phyloP scores from a whole-genome alignment of 306 rosid genomes.

The Gastrolobium bilobum region DNA sequence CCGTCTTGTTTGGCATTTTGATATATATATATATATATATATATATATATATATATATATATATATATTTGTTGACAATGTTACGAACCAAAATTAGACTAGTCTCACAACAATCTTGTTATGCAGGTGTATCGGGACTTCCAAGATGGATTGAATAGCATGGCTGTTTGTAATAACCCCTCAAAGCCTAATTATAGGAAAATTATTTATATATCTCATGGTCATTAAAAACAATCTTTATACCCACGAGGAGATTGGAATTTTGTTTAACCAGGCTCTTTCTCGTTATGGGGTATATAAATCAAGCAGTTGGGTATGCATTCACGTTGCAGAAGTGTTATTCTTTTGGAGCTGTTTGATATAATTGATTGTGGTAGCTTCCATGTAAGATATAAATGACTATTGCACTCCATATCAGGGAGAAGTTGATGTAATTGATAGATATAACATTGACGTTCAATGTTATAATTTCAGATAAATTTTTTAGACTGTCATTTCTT shows the following conservation, averaged over 20 bases:
- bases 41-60: too few relatives aligned
- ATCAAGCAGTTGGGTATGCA: constrained; percentile 25
- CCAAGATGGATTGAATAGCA: constrained; percentile 30
- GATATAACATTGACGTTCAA: background rate
- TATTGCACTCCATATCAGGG: background rate
- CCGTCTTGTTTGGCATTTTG: constrained; percentile 22
- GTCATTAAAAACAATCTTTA: constrained; percentile 14
- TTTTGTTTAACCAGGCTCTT: constrained; percentile 43
- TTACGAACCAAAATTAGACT: constrained; percentile 10
- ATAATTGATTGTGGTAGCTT: background rate
- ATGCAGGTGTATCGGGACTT: constrained; percentile 36
- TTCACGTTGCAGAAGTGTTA: constrained; percentile 23
- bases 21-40: too few relatives aligned
- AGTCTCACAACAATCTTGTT: constrained; percentile 6
- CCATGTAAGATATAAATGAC: background rate
- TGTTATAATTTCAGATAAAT: background rate
- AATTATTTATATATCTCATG: constrained; percentile 20
- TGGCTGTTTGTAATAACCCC: too few relatives aligned
- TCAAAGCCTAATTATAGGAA: background rate
- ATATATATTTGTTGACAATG: constrained; percentile 30
- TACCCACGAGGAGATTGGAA: constrained; percentile 33
- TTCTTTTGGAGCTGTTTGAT: constrained; percentile 1
- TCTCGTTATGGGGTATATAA: background rate
- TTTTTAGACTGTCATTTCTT: background rate
- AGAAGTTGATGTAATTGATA: constrained; percentile 32